A percentile compares a stretch with the other conserved stretches of the same genome.
These are phyloP conservation scores for Lentinula boryana DNA, from an alignment of 768 basidiomycete genomes.

Conservation along the genomic window DNA sequence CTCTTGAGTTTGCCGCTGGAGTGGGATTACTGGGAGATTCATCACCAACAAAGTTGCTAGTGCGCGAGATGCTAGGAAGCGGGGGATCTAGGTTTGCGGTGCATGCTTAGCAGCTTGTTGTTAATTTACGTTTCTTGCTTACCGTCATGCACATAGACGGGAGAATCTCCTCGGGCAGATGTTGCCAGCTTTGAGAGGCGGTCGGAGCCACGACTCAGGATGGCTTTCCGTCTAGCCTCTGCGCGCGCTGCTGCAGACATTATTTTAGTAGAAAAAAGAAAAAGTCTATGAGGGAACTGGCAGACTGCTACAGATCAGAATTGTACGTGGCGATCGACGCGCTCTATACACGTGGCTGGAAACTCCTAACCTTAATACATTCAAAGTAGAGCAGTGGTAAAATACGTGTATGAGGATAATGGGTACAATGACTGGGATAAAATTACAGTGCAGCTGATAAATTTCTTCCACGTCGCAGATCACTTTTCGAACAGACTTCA, in stretches of 20 bases:
- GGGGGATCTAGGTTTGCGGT: conserved; percentile 30
- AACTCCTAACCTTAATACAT: too few species aligned
- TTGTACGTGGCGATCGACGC: not conserved
- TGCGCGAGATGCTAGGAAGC: conserved; percentile 24
- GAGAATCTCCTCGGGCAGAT: conserved; percentile 59
- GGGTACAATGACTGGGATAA: too few species aligned
- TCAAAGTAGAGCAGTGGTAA: too few species aligned
- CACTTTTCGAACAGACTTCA: not conserved
- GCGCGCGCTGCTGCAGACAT: conserved; percentile 62
- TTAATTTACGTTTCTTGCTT: not conserved
- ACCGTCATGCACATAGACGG: conserved; percentile 51
- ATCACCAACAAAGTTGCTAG: conserved; percentile 39
- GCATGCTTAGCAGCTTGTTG: not conserved
- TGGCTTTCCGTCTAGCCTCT: conserved; percentile 74
- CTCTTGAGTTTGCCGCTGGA: conserved; percentile 9
- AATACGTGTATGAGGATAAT: too few species aligned
- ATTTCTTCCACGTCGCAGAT: not conserved
- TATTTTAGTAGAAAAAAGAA: not conserved
- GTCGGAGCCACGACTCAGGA: conserved; percentile 64
- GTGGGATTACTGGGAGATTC: conserved; percentile 32
- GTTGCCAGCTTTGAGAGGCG: conserved; percentile 77
- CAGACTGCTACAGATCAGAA: too few species aligned
- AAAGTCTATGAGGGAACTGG: not conserved
- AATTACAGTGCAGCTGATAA: not conserved
- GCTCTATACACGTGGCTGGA: not conserved